Conservation (phyloP, 2,329 filamentous ascomycete species). For the Aspergillus luchuensis region DNA sequence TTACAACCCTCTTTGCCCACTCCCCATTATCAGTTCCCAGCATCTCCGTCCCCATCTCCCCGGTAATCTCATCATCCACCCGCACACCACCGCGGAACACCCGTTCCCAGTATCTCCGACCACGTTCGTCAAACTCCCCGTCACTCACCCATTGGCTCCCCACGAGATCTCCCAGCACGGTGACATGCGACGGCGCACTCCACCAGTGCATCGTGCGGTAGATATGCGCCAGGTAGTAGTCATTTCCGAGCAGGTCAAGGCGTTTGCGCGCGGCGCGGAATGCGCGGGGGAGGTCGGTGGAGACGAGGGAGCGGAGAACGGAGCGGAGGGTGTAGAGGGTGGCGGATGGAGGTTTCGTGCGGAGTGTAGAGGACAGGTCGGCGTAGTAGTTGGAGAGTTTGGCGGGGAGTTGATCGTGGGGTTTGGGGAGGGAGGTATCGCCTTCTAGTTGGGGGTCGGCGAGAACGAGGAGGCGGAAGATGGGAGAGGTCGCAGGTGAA, state of each 20-base stretch:
- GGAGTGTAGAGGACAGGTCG: constrained; percentile 14
- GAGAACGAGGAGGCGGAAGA: constrained; percentile 83
- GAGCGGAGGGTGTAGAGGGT: constrained; percentile 24
- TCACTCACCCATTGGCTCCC: constrained; percentile 95
- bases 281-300: constrained; percentile 69
- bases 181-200: constrained; percentile 80
- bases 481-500: constrained; percentile 51
- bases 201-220: constrained; percentile 84
- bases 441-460: constrained; percentile 94
- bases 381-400: constrained; percentile 42
- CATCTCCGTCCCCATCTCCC: constrained; percentile 25
- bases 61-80: constrained; percentile 44
- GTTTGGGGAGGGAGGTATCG: constrained; percentile 73
- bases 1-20: constrained; percentile 81
- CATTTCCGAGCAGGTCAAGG: constrained; percentile 88
- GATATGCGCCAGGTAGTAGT: constrained; percentile 91
- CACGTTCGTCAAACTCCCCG: constrained; percentile 75
- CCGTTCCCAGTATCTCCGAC: constrained; percentile 74
- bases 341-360: neutral
- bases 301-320: constrained; percentile 46
- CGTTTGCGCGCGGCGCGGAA: constrained; percentile 72
- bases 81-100: constrained; percentile 71
- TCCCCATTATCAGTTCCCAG: constrained; percentile 43
- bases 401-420: constrained; percentile 48
- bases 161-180: constrained; percentile 85